Percentiles rank a stretch among this genome's conserved stretches.
Conservation (phyloP, 2,329 filamentous ascomycete species). For the Bipolaris victoriae region DNA sequence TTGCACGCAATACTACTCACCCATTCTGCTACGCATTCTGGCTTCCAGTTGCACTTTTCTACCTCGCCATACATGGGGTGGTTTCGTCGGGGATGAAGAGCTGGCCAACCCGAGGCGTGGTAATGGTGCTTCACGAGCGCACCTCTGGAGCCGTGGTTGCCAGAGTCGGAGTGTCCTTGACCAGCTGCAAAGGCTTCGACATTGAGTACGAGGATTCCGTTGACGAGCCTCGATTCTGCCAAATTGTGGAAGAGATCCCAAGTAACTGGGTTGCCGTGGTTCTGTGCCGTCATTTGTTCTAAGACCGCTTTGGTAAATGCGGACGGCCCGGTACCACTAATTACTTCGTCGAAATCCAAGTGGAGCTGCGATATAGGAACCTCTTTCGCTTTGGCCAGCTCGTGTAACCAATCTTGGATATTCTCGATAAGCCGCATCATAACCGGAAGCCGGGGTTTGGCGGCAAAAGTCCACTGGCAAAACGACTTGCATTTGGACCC, state of each 20-base stretch:
- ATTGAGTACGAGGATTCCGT: slow-evolving; percentile 69
- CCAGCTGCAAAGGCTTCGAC: slow-evolving; percentile 76
- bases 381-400: slow-evolving; percentile 64
- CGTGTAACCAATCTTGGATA: slow-evolving; percentile 70
- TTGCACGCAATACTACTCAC: slow-evolving; percentile 20
- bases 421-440: slow-evolving; percentile 72
- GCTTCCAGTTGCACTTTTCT: slow-evolving; percentile 73
- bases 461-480: slow-evolving; percentile 78
- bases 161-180: slow-evolving; percentile 74
- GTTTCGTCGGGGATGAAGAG: slow-evolving; percentile 67
- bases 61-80: slow-evolving; percentile 74
- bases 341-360: slow-evolving; percentile 74
- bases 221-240: slow-evolving; percentile 68
- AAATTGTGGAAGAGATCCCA: slow-evolving; percentile 72
- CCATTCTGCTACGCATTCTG: slow-evolving; percentile 69
- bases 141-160: slow-evolving; percentile 69
- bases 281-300: slow-evolving; percentile 64
- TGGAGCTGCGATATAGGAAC: slow-evolving; percentile 66
- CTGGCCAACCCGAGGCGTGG: slow-evolving; percentile 75
- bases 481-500: slow-evolving; percentile 73
- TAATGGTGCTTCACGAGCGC: slow-evolving; percentile 77
- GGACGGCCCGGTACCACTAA: slow-evolving; percentile 73
- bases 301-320: slow-evolving; percentile 72
- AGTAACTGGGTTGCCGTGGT: slow-evolving; percentile 55
- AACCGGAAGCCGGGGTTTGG: slow-evolving; percentile 69